Evolutionary conservation across 2,329 filamentous ascomycete genomes (phyloP), one percentile per base, ranked within the genome.

Genomic region (Sordariomycetes sp.): DNA sequence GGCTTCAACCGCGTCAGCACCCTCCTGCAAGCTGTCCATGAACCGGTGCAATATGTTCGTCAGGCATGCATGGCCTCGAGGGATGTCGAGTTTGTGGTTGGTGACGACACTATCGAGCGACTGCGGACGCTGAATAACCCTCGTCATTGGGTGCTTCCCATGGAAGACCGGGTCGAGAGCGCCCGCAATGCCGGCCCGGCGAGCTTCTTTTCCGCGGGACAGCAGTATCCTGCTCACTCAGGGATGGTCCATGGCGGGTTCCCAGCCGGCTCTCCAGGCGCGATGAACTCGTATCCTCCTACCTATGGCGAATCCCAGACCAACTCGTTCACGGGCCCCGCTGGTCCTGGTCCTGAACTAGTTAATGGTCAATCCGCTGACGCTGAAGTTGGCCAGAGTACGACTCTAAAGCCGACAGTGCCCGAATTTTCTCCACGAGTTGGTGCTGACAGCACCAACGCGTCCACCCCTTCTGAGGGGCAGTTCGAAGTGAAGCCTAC

Each of bases 1-100:
- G 79, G 78, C n/a, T 99, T 99, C 76, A 90, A 89, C 70, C 86
- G 94, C 59, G 86, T 95, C 67, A 85, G 85, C 69, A 74, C 80
- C 32, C 72, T 95, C 34, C 87, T 60, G 15, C 54, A 57, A 25
- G 58, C 57, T 15, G 13, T 48, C 17, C n/a, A 34, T 24, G 60
- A 62, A 35, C 52, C 60, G 48, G 54, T 62, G 52, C 57, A 60
- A 10, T 58, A 54, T 53, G 50, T 73, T 59, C 68, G 66, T 39
- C 66, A 69, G 36, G 64, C 71, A 36, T 70, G 68, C 10, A 64
- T 77, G 80, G 57, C 89, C 87, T 15, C 91, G 87, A 66, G 80
- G 86, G 58, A 80, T 86, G 61, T 89, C 89, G 90, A 97, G 63
- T 85, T 89, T 64, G 78, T 86, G 53, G 71, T 84, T 36, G 86